Conservation (phyloP, 169 alveolate genomes). For the Plasmodium yoelii region DNA sequence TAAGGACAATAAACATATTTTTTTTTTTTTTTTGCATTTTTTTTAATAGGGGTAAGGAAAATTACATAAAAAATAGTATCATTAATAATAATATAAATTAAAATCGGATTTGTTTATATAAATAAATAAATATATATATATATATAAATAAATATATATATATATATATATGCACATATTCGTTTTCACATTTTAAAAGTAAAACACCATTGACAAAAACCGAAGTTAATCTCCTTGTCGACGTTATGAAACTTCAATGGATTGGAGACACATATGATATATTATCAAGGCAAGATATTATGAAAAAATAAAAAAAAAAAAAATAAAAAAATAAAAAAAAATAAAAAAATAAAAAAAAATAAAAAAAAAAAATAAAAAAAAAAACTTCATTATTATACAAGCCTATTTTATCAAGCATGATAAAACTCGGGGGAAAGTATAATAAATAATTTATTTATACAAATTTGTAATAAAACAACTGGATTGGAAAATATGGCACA, state of each 20-base stretch:
- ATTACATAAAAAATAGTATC: not conserved
- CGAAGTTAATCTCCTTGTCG: constrained; percentile 56
- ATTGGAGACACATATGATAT: constrained; percentile 69
- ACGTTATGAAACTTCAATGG: constrained; percentile 63
- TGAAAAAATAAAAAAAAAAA: not conserved
- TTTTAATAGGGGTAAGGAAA: not conserved
- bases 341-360: not conserved
- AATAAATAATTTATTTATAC: not conserved
- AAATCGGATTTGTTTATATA: not conserved
- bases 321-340: not conserved
- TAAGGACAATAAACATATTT: not conserved
- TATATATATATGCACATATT: too few relatives aligned
- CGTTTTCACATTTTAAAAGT: not conserved
- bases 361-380: not conserved
- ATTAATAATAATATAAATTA: not conserved
- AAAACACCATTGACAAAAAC: constrained; percentile 44
- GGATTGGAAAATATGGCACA: not conserved
- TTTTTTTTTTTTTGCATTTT: not conserved
- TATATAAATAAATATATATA: too few relatives aligned
- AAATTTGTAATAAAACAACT: not conserved
- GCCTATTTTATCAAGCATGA: not conserved
- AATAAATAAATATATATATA: too few relatives aligned
- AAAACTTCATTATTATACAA: not conserved
- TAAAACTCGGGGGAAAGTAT: not conserved
- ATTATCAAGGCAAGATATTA: constrained; percentile 38